These are phyloP conservation scores for Aspergillus indologenus DNA, from an alignment of 495 filamentous ascomycete species.

Conservation along the genomic window DNA sequence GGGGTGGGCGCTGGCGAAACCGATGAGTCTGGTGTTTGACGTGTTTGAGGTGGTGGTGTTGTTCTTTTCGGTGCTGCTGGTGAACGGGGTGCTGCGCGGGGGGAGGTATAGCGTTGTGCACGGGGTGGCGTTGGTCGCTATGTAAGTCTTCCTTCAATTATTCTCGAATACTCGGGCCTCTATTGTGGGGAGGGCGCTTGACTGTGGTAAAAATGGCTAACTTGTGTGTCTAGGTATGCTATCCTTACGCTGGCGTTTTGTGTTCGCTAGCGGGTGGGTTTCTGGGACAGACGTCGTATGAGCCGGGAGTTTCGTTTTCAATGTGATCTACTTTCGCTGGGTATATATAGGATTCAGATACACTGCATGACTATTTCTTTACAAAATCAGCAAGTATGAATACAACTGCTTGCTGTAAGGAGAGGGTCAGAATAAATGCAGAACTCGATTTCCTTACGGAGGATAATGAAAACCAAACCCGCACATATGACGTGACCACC, in stretches of 20 bases:
- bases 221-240: constrained; percentile 48
- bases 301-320: too few relatives aligned
- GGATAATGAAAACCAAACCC: too few relatives aligned
- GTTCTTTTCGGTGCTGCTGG: constrained; percentile 28
- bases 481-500: too few relatives aligned
- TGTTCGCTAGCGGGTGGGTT: constrained; percentile 45
- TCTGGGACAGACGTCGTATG: too few relatives aligned
- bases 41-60: constrained; percentile 37
- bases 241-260: constrained; percentile 80
- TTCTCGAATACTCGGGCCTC: too few relatives aligned
- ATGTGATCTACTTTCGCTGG: too few relatives aligned
- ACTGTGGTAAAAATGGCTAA: constrained; percentile 1
- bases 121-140: constrained; percentile 22
- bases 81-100: constrained; percentile 49
- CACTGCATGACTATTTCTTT: too few relatives aligned
- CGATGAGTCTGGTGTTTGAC: constrained; percentile 38
- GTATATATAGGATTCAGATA: too few relatives aligned
- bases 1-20: constrained; percentile 36
- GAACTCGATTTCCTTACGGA: too few relatives aligned
- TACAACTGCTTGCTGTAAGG: too few relatives aligned
- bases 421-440: too few relatives aligned
- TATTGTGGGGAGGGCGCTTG: not conserved
- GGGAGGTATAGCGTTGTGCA: constrained; percentile 61
- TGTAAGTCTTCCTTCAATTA: constrained; percentile 15
- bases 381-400: too few relatives aligned